Percentiles rank a stretch among this genome's conserved stretches.
phyloP scores from a whole-genome alignment of 163 green algal genomes.

The Prototheca stagnorum region DNA sequence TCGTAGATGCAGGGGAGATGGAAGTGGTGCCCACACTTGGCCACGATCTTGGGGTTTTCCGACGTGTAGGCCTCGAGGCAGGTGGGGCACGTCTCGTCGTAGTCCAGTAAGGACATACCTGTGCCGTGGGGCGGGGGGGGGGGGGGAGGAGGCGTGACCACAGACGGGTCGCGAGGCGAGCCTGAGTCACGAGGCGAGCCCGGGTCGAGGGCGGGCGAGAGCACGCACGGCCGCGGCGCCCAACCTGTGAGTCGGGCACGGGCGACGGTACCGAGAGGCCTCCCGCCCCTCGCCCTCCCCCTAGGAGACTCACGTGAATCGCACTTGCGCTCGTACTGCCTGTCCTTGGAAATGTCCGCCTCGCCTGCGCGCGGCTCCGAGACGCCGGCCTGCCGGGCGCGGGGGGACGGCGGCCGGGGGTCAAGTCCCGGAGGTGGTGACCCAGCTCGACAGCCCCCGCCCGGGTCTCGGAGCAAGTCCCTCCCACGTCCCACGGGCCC shows the following conservation, averaged over 20 bases:
- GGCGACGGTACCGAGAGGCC: background rate
- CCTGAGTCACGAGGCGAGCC: background rate
- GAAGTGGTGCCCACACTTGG: constrained; percentile 74
- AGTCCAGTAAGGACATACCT: constrained; percentile 13
- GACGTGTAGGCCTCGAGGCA: constrained; percentile 57
- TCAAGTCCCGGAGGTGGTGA: background rate
- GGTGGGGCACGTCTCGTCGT: constrained; percentile 59
- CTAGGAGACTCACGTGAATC: too few species aligned
- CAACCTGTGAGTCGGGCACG: too few species aligned
- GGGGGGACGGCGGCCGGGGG: too few species aligned
- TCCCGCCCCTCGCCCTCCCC: background rate
- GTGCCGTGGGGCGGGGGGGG: too few species aligned
- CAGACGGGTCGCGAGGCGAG: background rate
- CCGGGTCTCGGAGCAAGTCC: background rate
- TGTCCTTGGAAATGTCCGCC: too few species aligned
- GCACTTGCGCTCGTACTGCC: too few species aligned
- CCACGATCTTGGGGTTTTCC: constrained; percentile 77
- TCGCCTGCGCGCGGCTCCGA: too few species aligned
- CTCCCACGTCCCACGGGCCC: background rate
- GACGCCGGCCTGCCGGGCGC: too few species aligned
- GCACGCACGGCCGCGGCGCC: too few species aligned
- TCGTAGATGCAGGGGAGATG: constrained; percentile 87
- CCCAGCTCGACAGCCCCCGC: background rate
- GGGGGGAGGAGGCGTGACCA: background rate
- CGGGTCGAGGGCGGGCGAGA: background rate